Evolutionary conservation across 106 monocot species (phyloP).

Genomic region (Acorus calamus): DNA sequence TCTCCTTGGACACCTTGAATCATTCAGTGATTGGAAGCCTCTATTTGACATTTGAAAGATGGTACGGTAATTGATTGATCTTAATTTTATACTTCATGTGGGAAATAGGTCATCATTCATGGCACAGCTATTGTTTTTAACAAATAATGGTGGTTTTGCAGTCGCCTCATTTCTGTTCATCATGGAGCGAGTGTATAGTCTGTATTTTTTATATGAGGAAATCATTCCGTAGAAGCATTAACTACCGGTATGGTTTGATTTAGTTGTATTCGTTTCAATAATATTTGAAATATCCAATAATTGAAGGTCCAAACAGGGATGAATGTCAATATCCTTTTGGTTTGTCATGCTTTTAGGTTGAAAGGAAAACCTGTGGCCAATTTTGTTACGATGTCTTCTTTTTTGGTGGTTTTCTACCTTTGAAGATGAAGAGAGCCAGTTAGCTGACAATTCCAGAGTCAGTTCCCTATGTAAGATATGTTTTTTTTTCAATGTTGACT

Average conservation of each 20-base stretch:
- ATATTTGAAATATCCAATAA: too few species aligned
- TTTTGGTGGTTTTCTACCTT: conserved; percentile 13
- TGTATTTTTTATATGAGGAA: conserved; percentile 7
- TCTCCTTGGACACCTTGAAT: conserved; percentile 27
- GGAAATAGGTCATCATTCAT: too few species aligned
- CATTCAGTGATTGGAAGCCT: conserved; percentile 33
- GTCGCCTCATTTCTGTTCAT: conserved; percentile 12
- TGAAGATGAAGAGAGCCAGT: conserved; percentile 14
- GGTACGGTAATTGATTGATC: too few species aligned
- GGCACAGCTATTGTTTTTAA: not conserved
- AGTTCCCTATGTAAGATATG: conserved; percentile 33
- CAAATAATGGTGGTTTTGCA: conserved; percentile 17
- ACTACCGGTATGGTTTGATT: conserved; percentile 12
- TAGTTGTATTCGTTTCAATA: too few species aligned
- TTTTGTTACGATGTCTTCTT: conserved; percentile 7
- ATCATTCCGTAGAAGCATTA: conserved; percentile 1
- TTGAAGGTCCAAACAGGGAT: not conserved
- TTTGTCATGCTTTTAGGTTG: conserved; percentile 2
- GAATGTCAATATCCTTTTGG: not conserved
- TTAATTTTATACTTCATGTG: too few species aligned
- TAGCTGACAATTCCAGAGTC: conserved; percentile 12
- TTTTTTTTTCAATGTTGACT: conserved; percentile 15
- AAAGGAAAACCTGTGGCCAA: not conserved
- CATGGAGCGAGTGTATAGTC: conserved; percentile 17
- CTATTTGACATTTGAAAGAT: conserved; percentile 26